A percentile compares a stretch with the other conserved stretches of the same genome.
Conservation (phyloP, 148 eudicot genomes). For the Vaccinium darrowii region DNA sequence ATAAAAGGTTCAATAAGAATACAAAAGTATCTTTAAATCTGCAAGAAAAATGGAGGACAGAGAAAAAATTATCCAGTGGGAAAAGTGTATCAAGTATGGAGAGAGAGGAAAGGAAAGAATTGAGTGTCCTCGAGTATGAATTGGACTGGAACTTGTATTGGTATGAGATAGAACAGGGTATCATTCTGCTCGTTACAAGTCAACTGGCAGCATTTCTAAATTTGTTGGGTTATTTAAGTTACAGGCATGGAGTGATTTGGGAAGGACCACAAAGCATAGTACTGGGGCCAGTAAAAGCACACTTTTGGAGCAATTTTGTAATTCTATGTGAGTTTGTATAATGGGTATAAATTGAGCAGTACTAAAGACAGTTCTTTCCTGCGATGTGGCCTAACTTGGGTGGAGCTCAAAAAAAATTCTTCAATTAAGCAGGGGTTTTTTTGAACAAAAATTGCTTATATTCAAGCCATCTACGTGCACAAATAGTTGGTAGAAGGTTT, state of each 20-base stretch:
- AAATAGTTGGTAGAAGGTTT: not conserved
- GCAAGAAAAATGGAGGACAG: not conserved
- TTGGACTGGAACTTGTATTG: not conserved
- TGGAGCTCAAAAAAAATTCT: not conserved
- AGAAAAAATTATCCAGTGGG: not conserved
- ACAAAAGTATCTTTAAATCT: not conserved
- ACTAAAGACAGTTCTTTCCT: not conserved
- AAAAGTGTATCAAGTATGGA: not conserved
- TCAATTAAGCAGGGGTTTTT: not conserved
- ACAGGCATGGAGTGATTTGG: not conserved
- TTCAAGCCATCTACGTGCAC: not conserved
- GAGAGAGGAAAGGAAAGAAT: not conserved
- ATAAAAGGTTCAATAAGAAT: not conserved
- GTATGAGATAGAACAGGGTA: not conserved
- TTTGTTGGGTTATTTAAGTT: not conserved
- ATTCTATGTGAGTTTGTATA: not conserved
- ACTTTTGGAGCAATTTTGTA: not conserved
- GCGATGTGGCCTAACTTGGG: not conserved
- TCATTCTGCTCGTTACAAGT: not conserved
- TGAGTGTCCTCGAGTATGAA: not conserved
- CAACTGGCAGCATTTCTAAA: not conserved
- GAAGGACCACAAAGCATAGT: not conserved
- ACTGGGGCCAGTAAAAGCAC: not conserved
- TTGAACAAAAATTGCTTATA: not conserved
- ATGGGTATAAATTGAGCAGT: not conserved